Conservation (phyloP, 352 stramenopile genomes). For the Thraustochytrium striatum region DNA sequence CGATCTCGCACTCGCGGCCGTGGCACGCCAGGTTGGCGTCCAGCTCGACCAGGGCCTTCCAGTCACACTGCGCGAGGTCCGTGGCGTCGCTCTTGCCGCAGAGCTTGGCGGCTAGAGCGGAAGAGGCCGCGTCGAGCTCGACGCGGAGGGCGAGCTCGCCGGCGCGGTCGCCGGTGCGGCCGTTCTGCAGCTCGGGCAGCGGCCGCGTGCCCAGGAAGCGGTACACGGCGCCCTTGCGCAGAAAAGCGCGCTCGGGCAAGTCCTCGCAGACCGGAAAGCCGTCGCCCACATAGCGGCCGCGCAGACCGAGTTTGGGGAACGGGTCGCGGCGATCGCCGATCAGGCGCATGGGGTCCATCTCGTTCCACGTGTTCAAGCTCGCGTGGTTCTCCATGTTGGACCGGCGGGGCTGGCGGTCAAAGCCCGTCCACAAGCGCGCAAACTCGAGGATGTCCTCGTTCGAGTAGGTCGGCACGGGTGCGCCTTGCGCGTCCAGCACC, state of each 20-base stretch:
- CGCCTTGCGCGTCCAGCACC: conserved; percentile 52
- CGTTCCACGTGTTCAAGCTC: conserved; percentile 42
- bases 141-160: conserved; percentile 51
- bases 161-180: not conserved
- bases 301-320: conserved; percentile 62
- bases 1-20: conserved; percentile 57
- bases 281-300: conserved; percentile 61
- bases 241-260: conserved; percentile 58
- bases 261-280: conserved; percentile 63
- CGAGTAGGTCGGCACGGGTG: conserved; percentile 55
- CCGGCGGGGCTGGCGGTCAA: conserved; percentile 54
- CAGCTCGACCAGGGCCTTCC: conserved; percentile 54
- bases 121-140: conserved; percentile 49
- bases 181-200: conserved; percentile 23
- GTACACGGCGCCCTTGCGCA: conserved; percentile 59
- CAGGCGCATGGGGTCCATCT: conserved; percentile 62
- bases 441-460: conserved; percentile 61
- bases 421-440: conserved; percentile 63
- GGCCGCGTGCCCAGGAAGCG: conserved; percentile 48
- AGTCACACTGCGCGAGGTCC: conserved; percentile 50
- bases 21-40: conserved; percentile 52
- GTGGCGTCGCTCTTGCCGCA: conserved; percentile 51
- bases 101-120: conserved; percentile 54
- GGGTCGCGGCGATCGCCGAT: conserved; percentile 57
- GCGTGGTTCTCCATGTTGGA: conserved; percentile 54